Evolutionary conservation across 306 rosid genomes (phyloP).

Genomic region (Cucumis cinereus): DNA sequence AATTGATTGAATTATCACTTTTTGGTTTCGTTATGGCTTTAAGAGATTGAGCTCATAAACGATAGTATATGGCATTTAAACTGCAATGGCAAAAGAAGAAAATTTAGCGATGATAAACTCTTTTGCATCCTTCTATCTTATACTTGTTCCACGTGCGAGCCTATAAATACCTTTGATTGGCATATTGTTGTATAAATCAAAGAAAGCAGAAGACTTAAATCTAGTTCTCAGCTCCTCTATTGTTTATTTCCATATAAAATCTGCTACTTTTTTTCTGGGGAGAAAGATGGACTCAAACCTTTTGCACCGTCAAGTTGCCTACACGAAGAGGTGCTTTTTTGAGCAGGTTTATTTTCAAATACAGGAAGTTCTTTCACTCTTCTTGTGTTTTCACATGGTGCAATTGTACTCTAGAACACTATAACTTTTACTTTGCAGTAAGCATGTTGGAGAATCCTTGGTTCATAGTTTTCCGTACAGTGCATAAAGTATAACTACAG

Average conservation of each 20-base stretch:
- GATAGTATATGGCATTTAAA: not conserved
- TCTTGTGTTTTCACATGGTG: not conserved
- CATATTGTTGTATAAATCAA: not conserved
- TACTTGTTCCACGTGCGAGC: not conserved
- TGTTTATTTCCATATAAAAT: conserved; percentile 1
- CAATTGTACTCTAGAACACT: not conserved
- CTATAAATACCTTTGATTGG: conserved; percentile 5
- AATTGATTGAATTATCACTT: conserved; percentile 1
- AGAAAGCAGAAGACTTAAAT: not conserved
- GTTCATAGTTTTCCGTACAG: not conserved
- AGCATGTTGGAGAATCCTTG: conserved; percentile 1
- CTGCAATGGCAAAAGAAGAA: not conserved
- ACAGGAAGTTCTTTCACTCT: not conserved
- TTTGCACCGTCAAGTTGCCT: conserved; percentile 35
- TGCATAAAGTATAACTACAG: not conserved
- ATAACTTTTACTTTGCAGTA: not conserved
- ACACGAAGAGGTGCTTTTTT: conserved; percentile 41
- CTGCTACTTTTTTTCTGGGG: not conserved
- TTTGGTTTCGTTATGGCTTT: not conserved
- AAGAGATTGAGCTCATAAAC: not conserved
- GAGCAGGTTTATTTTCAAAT: conserved; percentile 36
- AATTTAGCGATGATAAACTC: not conserved
- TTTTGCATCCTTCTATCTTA: not conserved
- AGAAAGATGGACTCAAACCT: conserved; percentile 37
- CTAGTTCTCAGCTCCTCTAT: not conserved